Percentiles rank a stretch among this genome's conserved stretches.
phyloP scores from a whole-genome alignment of 805 yeast genomes.

The Maudiozyma pseudohumilis region DNA sequence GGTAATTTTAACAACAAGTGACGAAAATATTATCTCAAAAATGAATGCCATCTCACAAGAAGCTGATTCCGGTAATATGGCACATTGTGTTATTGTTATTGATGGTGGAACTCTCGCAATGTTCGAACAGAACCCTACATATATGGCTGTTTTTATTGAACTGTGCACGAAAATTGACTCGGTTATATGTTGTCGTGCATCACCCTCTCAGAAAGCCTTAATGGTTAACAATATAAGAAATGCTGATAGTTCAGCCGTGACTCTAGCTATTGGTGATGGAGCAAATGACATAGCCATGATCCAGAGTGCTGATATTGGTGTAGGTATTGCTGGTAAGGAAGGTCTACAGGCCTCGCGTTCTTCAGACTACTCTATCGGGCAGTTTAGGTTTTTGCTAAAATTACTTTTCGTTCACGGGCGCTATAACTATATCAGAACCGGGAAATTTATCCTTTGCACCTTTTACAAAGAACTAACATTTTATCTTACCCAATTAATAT shows the following conservation, averaged over 20 bases:
- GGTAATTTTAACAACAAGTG: constrained; percentile 47
- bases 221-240: constrained; percentile 77
- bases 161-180: constrained; percentile 82
- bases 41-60: constrained; percentile 72
- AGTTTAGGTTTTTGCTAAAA: constrained; percentile 76
- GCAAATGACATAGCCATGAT: constrained; percentile 99
- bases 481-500: constrained; percentile 79
- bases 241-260: constrained; percentile 59
- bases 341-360: constrained; percentile 95
- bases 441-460: constrained; percentile 85
- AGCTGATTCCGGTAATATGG: constrained; percentile 62
- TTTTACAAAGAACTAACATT: constrained; percentile 90
- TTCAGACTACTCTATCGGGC: constrained; percentile 91
- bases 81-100: constrained; percentile 88
- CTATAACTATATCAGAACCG: constrained; percentile 85
- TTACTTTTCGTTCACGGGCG: constrained; percentile 88
- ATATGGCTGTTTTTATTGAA: constrained; percentile 70
- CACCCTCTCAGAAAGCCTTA: constrained; percentile 91
- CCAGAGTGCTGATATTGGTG: constrained; percentile 95
- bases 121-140: constrained; percentile 62
- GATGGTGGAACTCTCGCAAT: constrained; percentile 82
- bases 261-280: constrained; percentile 96
- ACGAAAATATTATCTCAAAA: constrained; percentile 53
- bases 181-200: constrained; percentile 90
- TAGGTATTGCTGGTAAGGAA: constrained; percentile 95